Conservation (phyloP, 768 basidiomycete species). For the Russula ochroleuca region DNA sequence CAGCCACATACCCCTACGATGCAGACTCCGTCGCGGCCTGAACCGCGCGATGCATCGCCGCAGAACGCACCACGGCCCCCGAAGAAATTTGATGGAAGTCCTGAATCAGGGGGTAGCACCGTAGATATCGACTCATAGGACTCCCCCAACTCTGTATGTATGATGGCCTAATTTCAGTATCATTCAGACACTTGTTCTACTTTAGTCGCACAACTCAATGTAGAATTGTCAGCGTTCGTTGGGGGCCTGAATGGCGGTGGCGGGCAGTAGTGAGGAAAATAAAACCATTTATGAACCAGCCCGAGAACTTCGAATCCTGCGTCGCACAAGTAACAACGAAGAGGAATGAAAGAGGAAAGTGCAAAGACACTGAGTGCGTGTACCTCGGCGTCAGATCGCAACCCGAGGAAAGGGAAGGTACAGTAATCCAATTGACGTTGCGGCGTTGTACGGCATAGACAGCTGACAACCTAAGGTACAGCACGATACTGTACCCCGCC, state of each 20-base stretch:
- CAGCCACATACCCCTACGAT: background rate
- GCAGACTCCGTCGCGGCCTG: slow-evolving; percentile 10
- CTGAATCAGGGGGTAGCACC: slow-evolving; percentile 3
- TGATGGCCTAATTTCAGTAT: slow-evolving; percentile 11
- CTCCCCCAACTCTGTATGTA: slow-evolving; percentile 8
- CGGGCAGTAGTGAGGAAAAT: background rate
- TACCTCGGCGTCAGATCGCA: slow-evolving; percentile 13
- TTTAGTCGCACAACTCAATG: slow-evolving; percentile 15
- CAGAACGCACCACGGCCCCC: background rate
- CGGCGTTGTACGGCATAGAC: slow-evolving; percentile 7
- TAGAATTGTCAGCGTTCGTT: slow-evolving; percentile 3
- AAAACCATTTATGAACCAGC: background rate
- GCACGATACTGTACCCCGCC: background rate
- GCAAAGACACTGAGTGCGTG: slow-evolving; percentile 4
- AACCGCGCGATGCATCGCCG: background rate
- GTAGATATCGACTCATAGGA: slow-evolving; percentile 14
- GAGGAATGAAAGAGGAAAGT: slow-evolving; percentile 14
- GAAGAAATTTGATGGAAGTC: background rate
- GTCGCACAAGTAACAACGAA: background rate
- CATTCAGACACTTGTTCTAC: slow-evolving; percentile 21
- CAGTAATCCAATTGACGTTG: background rate
- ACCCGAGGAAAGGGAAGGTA: background rate
- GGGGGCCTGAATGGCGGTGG: background rate
- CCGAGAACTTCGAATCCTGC: slow-evolving; percentile 5
- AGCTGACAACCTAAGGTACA: slow-evolving; percentile 7